Percentiles rank a stretch among this genome's conserved stretches.
Evolutionary conservation across 1,139 yeast genomes (phyloP).

Genomic region (Sugiyamaella xylanicola): DNA sequence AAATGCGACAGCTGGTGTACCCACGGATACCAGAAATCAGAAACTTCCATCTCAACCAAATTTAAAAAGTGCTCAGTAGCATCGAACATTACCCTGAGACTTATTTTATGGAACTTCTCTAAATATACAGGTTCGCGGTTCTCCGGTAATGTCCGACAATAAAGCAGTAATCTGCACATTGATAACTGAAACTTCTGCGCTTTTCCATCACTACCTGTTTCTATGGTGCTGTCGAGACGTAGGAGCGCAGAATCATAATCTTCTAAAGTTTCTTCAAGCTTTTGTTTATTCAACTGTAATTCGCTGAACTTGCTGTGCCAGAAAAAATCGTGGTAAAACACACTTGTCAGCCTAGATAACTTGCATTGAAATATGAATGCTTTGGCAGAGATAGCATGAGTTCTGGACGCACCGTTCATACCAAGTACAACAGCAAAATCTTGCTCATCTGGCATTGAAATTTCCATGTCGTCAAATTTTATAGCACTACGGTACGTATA

Average conservation of each 20-base stretch:
- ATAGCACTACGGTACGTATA: slow-evolving; percentile 9
- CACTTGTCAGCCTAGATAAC: not conserved
- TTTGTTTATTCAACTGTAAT: not conserved
- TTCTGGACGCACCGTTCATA: not conserved
- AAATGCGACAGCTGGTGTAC: not conserved
- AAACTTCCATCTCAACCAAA: not conserved
- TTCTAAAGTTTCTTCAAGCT: slow-evolving; percentile 2
- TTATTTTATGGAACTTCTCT: not conserved
- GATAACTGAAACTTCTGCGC: not conserved
- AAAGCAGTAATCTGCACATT: not conserved
- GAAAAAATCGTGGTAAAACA: not conserved
- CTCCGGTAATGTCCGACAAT: slow-evolving; percentile 1
- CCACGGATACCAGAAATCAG: slow-evolving; percentile 9
- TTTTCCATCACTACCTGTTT: not conserved
- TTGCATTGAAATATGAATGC: not conserved
- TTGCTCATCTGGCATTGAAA: not conserved
- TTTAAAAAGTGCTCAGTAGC: not conserved
- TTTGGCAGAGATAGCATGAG: not conserved
- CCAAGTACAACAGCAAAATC: not conserved
- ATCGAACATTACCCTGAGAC: not conserved
- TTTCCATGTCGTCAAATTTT: slow-evolving; percentile 4
- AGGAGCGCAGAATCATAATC: not conserved
- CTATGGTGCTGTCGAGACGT: not conserved
- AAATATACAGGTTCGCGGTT: not conserved
- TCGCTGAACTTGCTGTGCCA: not conserved